These are phyloP conservation scores for Claviceps pazoutovae DNA, from an alignment of 2,329 filamentous ascomycete species.

Conservation along the genomic window DNA sequence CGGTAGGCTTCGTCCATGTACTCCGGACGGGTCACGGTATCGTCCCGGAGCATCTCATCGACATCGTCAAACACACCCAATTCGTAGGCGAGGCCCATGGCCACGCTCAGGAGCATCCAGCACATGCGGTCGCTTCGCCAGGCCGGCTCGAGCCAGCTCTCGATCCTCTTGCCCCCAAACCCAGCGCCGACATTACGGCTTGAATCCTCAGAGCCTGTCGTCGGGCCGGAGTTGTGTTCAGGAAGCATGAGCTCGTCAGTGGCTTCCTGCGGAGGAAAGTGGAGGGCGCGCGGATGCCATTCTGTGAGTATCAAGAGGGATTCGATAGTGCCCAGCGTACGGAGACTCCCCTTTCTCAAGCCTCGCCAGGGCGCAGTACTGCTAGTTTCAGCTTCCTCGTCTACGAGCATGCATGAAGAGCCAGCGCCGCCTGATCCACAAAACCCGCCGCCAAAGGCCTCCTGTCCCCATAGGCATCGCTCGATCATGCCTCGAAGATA, in stretches of 20 bases:
- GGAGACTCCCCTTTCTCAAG: constrained; percentile 61
- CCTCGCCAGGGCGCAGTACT: constrained; percentile 58
- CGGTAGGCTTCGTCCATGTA: constrained; percentile 66
- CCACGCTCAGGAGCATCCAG: constrained; percentile 92
- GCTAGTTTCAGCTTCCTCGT: constrained; percentile 44
- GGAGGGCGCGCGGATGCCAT: constrained; percentile 88
- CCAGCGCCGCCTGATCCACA: constrained; percentile 53
- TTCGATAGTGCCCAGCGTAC: constrained; percentile 87
- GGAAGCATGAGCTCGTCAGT: constrained; percentile 56
- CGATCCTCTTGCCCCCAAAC: constrained; percentile 73
- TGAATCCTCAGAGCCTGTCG: constrained; percentile 23
- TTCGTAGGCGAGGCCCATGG: constrained; percentile 80
- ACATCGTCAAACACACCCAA: constrained; percentile 91
- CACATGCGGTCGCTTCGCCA: constrained; percentile 94
- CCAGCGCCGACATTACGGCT: constrained; percentile 29
- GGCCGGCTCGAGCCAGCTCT: constrained; percentile 91
- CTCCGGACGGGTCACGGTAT: constrained; percentile 46
- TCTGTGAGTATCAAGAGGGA: constrained; percentile 88
- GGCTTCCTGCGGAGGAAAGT: constrained; percentile 76
- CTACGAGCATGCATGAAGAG: constrained; percentile 17
- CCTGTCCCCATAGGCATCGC: constrained; percentile 86
- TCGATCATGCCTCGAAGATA: constrained; percentile 93
- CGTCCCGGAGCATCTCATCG: constrained; percentile 50
- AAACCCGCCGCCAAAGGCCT: constrained; percentile 84
- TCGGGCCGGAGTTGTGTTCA: constrained; percentile 35